Conservation (phyloP, 2,329 filamentous ascomycete species). For the Claviceps arundinis region DNA sequence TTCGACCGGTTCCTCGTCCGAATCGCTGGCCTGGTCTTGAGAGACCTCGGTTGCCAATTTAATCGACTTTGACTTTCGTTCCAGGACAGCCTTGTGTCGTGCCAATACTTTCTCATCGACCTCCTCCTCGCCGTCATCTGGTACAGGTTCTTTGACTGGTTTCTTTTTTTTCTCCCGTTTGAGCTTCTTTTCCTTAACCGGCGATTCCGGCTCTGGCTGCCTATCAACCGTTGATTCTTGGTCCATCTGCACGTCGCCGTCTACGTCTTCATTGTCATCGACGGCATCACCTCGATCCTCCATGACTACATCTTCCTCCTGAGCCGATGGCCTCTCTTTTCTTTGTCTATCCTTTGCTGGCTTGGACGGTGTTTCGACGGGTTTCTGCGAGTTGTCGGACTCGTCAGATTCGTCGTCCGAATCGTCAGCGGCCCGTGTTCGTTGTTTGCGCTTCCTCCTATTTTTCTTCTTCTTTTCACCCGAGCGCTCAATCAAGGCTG, state of each 20-base stretch:
- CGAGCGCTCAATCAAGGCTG: not conserved
- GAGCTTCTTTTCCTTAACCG: not conserved
- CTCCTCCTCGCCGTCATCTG: constrained; percentile 10
- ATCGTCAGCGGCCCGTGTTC: constrained; percentile 16
- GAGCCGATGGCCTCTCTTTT: not conserved
- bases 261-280: not conserved
- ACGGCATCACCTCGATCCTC: not conserved
- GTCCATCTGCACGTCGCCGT: constrained; percentile 1
- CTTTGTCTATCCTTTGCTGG: not conserved
- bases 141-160: constrained; percentile 10
- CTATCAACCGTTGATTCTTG: not conserved
- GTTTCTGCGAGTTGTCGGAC: constrained; percentile 9
- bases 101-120: constrained; percentile 17
- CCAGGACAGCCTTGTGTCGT: constrained; percentile 37
- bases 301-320: not conserved
- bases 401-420: constrained; percentile 5
- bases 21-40: constrained; percentile 15
- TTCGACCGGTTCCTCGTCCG: constrained; percentile 25
- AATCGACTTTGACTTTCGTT: constrained; percentile 42
- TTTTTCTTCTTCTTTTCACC: constrained; percentile 16
- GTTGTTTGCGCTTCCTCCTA: constrained; percentile 22
- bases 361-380: not conserved
- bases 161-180: constrained; percentile 15
- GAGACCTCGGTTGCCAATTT: constrained; percentile 31
- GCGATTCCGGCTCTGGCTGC: not conserved